Evolutionary conservation across 805 yeast species (phyloP), one percentile per base, ranked within the genome.

Genomic region (Teunomyces lycoperdinae): DNA sequence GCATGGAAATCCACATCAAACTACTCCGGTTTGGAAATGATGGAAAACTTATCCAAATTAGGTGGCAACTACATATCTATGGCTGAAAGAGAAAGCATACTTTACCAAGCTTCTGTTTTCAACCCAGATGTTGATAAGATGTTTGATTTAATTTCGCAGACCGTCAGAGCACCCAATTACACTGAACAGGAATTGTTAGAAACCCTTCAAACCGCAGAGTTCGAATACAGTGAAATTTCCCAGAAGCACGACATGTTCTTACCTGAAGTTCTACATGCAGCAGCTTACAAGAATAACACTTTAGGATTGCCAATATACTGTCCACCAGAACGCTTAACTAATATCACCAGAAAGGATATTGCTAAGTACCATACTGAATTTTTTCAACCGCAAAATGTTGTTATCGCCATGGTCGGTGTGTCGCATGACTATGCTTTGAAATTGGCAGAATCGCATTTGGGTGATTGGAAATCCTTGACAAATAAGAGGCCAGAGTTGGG

Each of bases 21-120:
- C 47, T 71, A 76, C 48, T 58, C 79, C 1, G 91, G 89, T 2
- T 68, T 76, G 38, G 78, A 85, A 44, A 87, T 94, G 89, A 76
- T 87, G 54, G 85, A 85, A 53, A 78, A 77, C 16, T 71, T 94
- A 52, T 90, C 89, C 48, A 74, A 80, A 32, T 67, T 94, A 49
- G 99, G 99, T 43, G 99, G 98, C 10, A 92, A 90, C 64, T 90
- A 87, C 67, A 91, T 89, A 82, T 87, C 96, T 61, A 85, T 96
- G 0, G 86, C 96, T 0, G 87, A 95, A 6, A 78, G 99, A 60
- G 99, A 94, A 66, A 80, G 95, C 3, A 77, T 92, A 73, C 81
- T 92, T 70, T 94, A 94, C 66, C 98, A 94, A 67, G 95, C 97
- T 1, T 85, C 96, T 2, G 96, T 90, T 0, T 92, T 94, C 77